Evolutionary conservation across 83 land plant genomes (phyloP).

Genomic region (Diphasiastrum complanatum): DNA sequence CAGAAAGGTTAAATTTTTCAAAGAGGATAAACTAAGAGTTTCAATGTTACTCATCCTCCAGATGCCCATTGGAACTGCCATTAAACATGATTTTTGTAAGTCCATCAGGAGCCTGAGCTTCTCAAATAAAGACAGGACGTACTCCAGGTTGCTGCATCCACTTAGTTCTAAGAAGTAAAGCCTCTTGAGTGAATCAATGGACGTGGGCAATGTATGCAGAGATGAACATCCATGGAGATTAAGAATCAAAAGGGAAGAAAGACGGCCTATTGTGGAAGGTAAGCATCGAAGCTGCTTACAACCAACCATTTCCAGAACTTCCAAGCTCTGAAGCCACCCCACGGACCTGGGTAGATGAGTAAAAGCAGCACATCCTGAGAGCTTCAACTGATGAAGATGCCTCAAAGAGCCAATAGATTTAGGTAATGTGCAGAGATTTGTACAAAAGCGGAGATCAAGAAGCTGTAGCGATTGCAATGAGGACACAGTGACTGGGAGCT

Average conservation of each 20-base stretch:
- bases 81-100: background rate
- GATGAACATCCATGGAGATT: slow-evolving; percentile 19
- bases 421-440: slow-evolving; percentile 16
- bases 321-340: slow-evolving; percentile 12
- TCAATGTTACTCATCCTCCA: slow-evolving; percentile 22
- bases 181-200: slow-evolving; percentile 19
- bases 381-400: slow-evolving; percentile 9
- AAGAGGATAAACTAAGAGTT: slow-evolving; percentile 18
- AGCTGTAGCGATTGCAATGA: slow-evolving; percentile 11
- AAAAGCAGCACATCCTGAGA: slow-evolving; percentile 19
- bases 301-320: slow-evolving; percentile 15
- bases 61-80: slow-evolving; percentile 20
- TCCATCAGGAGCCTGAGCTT: slow-evolving; percentile 7
- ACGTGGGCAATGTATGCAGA: slow-evolving; percentile 9
- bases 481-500: slow-evolving; percentile 18
- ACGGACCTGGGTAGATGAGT: slow-evolving; percentile 15
- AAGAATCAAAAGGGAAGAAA: slow-evolving; percentile 17
- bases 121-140: slow-evolving; percentile 8
- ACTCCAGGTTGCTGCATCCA: slow-evolving; percentile 21
- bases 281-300: slow-evolving; percentile 14
- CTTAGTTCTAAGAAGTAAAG: slow-evolving; percentile 17
- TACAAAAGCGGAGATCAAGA: slow-evolving; percentile 23
- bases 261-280: slow-evolving; percentile 15
- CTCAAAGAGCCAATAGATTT: slow-evolving; percentile 11
- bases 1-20: slow-evolving; percentile 24